phyloP scores from a whole-genome alignment of 768 basidiomycete species.

The Calocera cornea region DNA sequence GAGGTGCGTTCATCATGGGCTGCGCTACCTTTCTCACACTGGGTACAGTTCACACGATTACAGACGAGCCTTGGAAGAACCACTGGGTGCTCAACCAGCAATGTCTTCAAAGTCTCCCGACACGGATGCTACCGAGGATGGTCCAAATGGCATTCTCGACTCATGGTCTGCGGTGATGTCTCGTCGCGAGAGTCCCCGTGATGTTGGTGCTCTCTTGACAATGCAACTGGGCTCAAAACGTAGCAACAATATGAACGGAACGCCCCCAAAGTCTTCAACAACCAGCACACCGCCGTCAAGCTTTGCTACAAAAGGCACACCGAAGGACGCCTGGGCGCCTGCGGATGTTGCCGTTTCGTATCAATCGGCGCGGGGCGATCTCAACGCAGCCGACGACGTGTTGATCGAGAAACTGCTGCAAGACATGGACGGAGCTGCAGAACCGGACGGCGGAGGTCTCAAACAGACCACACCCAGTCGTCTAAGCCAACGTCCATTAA shows the following conservation, averaged over 20 bases:
- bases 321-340: not conserved
- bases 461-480: not conserved
- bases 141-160: conserved; percentile 49
- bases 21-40: conserved; percentile 32
- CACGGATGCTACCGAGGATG: conserved; percentile 26
- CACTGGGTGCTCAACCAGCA: conserved; percentile 8
- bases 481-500: not conserved
- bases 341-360: not conserved
- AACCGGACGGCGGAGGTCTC: too few relatives aligned
- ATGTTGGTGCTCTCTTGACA: conserved; percentile 42
- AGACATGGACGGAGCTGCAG: not conserved
- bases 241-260: not conserved
- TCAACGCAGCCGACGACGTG: not conserved
- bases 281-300: not conserved
- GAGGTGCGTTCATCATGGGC: conserved; percentile 46
- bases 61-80: conserved; percentile 1
- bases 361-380: not conserved
- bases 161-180: conserved; percentile 45
- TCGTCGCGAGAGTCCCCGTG: conserved; percentile 50
- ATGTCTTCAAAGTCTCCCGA: conserved; percentile 45
- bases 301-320: not conserved
- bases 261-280: not conserved
- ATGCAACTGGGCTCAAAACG: conserved; percentile 45
- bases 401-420: not conserved
- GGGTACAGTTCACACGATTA: conserved; percentile 11